Evolutionary conservation across 2,329 filamentous ascomycete genomes (phyloP).

Genomic region (Nannizziopsis barbatae): DNA sequence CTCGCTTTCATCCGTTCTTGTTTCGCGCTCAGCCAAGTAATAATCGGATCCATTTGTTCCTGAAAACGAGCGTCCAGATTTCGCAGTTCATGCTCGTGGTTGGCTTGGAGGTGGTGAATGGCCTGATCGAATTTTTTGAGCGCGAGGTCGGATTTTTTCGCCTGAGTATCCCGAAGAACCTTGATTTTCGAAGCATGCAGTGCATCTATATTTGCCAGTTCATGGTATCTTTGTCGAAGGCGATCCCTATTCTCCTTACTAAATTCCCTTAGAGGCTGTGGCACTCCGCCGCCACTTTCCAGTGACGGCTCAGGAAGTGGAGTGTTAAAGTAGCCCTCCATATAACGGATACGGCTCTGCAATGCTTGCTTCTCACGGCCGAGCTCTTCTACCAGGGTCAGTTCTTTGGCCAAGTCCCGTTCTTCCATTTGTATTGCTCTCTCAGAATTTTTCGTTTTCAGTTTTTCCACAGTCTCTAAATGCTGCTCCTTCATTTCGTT

Average conservation of each 20-base stretch:
- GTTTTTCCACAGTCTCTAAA: constrained; percentile 22
- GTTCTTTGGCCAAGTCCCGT: constrained; percentile 35
- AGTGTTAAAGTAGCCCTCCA: constrained; percentile 38
- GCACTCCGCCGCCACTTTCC: constrained; percentile 18
- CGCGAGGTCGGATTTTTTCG: constrained; percentile 31
- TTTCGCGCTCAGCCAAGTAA: constrained; percentile 27
- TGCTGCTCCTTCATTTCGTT: constrained; percentile 24
- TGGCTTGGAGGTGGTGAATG: constrained; percentile 26
- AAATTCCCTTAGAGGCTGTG: constrained; percentile 22
- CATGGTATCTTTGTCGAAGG: constrained; percentile 36
- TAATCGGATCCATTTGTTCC: constrained; percentile 24
- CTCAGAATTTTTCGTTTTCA: constrained; percentile 25
- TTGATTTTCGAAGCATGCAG: constrained; percentile 38
- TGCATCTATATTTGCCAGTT: constrained; percentile 34
- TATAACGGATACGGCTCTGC: constrained; percentile 36
- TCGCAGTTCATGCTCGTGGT: constrained; percentile 25
- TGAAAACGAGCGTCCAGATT: constrained; percentile 29
- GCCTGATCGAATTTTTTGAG: constrained; percentile 32
- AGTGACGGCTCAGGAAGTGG: constrained; percentile 21
- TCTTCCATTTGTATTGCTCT: constrained; percentile 32
- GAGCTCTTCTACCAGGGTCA: constrained; percentile 36
- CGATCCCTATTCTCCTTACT: constrained; percentile 35
- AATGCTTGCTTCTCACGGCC: constrained; percentile 35
- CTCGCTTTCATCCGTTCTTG: constrained; percentile 27
- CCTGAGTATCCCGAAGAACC: constrained; percentile 38